Conservation (phyloP, 306 rosid species). For the Vicia villosa region DNA sequence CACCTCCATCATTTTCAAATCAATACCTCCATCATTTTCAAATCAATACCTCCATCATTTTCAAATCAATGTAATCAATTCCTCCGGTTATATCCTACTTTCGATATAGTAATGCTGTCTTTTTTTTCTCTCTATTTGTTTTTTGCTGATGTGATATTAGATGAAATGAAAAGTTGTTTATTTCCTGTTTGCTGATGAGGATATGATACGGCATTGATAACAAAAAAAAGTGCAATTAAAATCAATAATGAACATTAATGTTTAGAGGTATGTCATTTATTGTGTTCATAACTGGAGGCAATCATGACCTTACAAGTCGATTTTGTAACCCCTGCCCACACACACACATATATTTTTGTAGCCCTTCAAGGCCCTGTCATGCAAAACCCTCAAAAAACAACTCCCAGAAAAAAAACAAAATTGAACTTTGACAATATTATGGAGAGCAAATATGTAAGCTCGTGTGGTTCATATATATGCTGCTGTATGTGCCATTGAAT, state of each 20-base stretch:
- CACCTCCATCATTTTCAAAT: constrained; percentile 7
- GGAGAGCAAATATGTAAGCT: constrained; percentile 23
- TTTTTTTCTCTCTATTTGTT: background rate
- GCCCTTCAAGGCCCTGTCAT: no score
- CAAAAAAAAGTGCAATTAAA: constrained; percentile 6
- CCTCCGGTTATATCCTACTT: background rate
- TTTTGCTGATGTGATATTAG: constrained; percentile 12
- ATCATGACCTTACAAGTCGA: no score
- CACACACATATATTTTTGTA: no score
- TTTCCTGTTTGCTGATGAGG: constrained; percentile 20
- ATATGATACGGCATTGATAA: constrained; percentile 12
- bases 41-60: constrained; percentile 24
- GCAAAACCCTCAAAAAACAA: no score
- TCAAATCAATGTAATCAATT: background rate
- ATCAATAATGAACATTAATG: background rate
- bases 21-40: constrained; percentile 25
- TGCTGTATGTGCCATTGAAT: background rate
- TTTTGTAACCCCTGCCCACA: no score
- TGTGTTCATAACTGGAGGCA: no score
- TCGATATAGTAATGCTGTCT: constrained; percentile 15
- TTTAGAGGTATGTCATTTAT: no score
- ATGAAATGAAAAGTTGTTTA: background rate
- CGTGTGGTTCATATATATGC: background rate
- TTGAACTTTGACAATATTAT: constrained; percentile 1
- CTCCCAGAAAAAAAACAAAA: background rate